These are phyloP conservation scores for Laguncularia racemosa DNA, from an alignment of 345 rosid genomes.

Conservation along the genomic window DNA sequence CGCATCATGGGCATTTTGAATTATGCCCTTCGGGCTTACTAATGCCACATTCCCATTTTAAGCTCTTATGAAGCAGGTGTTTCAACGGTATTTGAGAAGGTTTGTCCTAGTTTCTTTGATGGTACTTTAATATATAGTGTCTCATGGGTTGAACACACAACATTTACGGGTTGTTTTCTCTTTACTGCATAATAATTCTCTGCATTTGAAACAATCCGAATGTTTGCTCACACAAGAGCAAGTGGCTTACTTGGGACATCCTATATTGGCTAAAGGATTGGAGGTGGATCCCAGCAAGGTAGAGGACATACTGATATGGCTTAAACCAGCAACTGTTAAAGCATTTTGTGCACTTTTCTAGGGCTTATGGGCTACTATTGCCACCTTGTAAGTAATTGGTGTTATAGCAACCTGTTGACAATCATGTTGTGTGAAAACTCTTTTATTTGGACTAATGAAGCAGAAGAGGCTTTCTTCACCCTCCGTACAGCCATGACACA, in stretches of 20 bases:
- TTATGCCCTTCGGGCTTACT: not conserved
- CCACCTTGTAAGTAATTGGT: too few relatives aligned
- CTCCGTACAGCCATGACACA: not conserved
- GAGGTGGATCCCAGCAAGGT: not conserved
- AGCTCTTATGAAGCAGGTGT: too few relatives aligned
- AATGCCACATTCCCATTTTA: not conserved
- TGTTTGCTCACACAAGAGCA: not conserved
- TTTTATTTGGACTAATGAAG: not conserved
- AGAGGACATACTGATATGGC: not conserved
- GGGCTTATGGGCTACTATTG: not conserved
- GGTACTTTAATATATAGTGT: not conserved
- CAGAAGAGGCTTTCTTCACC: not conserved
- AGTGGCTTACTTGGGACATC: not conserved
- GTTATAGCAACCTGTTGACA: too few relatives aligned
- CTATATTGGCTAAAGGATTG: not conserved
- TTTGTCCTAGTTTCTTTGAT: not conserved
- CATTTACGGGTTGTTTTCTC: not conserved
- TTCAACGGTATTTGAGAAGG: not conserved
- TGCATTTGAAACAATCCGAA: too few relatives aligned
- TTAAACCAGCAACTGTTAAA: not conserved
- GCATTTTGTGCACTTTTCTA: not conserved
- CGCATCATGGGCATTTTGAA: not conserved
- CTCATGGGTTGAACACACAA: not conserved
- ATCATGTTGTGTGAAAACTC: not conserved
- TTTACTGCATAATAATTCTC: too few relatives aligned